These are phyloP conservation scores for Wickerhamiella slavikovae DNA, from an alignment of 805 yeast species.

Conservation along the genomic window DNA sequence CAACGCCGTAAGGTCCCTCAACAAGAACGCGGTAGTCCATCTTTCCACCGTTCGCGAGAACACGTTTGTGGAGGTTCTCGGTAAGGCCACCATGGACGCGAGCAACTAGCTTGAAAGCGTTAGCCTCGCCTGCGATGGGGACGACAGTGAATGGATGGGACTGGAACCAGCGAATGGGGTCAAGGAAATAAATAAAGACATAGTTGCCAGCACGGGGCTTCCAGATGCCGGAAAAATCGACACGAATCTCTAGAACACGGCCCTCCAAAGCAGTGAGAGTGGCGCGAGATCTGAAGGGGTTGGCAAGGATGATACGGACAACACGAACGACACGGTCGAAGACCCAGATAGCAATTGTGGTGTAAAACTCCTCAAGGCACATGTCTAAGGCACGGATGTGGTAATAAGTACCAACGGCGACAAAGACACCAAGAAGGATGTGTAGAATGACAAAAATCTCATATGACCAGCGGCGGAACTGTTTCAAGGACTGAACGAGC, in stretches of 20 bases:
- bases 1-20: conserved; percentile 39
- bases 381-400: conserved; percentile 20
- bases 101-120: conserved; percentile 4
- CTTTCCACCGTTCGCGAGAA: conserved; percentile 10
- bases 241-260: conserved; percentile 19
- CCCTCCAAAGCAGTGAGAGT: conserved; percentile 4
- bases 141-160: conserved; percentile 46
- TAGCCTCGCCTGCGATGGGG: conserved; percentile 10
- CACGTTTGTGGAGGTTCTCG: conserved; percentile 2
- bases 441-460: conserved; percentile 38
- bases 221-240: conserved; percentile 24
- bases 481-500: conserved; percentile 17
- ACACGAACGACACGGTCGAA: conserved; percentile 40
- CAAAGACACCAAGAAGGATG: conserved; percentile 29
- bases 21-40: conserved; percentile 19
- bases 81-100: conserved; percentile 9
- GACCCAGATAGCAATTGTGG: conserved; percentile 39
- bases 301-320: conserved; percentile 22
- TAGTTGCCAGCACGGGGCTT: conserved; percentile 32
- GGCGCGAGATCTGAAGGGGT: conserved; percentile 2
- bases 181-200: conserved; percentile 33
- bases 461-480: conserved; percentile 31
- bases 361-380: conserved; percentile 6
- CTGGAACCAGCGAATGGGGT: conserved; percentile 35
- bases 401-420: conserved; percentile 36